phyloP scores from a whole-genome alignment of 345 rosid species.

The Linum trigynum region DNA sequence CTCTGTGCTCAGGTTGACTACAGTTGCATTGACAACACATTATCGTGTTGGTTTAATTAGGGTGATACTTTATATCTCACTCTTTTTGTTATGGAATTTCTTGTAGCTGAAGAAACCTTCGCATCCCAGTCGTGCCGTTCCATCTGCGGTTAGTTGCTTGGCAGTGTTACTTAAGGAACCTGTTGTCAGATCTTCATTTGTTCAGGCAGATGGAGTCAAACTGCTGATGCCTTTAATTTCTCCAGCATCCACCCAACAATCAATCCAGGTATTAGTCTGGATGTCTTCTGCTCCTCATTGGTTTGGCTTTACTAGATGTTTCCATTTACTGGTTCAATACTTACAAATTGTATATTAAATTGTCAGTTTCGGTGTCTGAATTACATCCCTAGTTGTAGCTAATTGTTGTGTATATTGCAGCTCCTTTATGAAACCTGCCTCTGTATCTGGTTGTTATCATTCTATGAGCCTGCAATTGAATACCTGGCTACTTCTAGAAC shows the following conservation, averaged over 20 bases:
- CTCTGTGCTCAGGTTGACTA: slow-evolving; percentile 74
- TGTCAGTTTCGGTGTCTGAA: not conserved
- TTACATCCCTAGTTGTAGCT: not conserved
- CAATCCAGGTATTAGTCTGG: slow-evolving; percentile 57
- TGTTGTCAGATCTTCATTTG: slow-evolving; percentile 81
- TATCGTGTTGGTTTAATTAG: not conserved
- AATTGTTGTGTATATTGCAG: slow-evolving; percentile 20
- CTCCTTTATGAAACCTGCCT: slow-evolving; percentile 95
- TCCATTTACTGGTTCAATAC: not conserved
- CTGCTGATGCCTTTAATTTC: slow-evolving; percentile 71
- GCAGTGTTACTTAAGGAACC: slow-evolving; percentile 78
- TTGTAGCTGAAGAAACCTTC: slow-evolving; percentile 84
- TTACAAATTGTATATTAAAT: not conserved
- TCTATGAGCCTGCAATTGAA: slow-evolving; percentile 84
- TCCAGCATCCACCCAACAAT: slow-evolving; percentile 97
- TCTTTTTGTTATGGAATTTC: slow-evolving; percentile 13
- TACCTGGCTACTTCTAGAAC: slow-evolving; percentile 78
- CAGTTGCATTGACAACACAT: not conserved
- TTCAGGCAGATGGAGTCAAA: slow-evolving; percentile 85
- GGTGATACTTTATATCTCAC: not conserved
- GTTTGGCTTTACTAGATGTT: not conserved
- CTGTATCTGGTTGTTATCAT: slow-evolving; percentile 86
- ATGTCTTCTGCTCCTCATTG: not conserved
- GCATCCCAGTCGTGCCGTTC: slow-evolving; percentile 70
- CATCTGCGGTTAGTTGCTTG: slow-evolving; percentile 67